Percentiles rank a stretch among this genome's conserved stretches.
These are phyloP conservation scores for Cajanus cajan DNA, from an alignment of 306 rosid species.

Conservation along the genomic window DNA sequence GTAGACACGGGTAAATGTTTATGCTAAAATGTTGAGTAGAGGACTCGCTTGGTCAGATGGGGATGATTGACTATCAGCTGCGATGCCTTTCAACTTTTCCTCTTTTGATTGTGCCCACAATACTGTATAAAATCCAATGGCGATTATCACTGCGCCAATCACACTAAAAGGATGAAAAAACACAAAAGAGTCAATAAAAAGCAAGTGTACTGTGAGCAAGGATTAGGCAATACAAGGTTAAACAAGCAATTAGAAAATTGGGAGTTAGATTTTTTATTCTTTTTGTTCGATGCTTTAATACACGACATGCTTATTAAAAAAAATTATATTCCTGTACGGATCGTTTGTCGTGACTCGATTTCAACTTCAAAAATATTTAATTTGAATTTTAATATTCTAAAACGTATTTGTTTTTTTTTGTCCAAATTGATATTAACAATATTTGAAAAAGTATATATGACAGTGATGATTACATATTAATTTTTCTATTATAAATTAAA, in stretches of 20 bases:
- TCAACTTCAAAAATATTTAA: no score
- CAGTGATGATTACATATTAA: no score
- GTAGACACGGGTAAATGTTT: background rate
- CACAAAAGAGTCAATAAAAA: background rate
- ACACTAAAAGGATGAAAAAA: constrained; percentile 32
- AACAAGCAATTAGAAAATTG: background rate
- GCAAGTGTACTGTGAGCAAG: background rate
- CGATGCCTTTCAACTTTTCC: constrained; percentile 1
- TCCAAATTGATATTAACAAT: no score
- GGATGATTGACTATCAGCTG: constrained; percentile 33
- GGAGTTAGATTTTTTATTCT: background rate
- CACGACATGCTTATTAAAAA: background rate
- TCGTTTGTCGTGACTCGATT: no score
- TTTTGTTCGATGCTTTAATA: background rate
- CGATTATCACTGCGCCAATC: constrained; percentile 49
- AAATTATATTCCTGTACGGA: no score
- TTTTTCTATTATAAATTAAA: no score
- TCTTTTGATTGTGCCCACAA: constrained; percentile 61
- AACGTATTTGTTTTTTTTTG: no score
- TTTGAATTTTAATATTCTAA: no score
- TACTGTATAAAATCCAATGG: constrained; percentile 54
- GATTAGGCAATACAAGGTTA: background rate
- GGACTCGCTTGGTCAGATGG: constrained; percentile 32
- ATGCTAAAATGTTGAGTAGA: constrained; percentile 20
- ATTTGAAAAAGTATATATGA: no score